Base-by-base conservation (phyloP, 805 yeast species). In the Metschnikowia rubicola region DNA sequence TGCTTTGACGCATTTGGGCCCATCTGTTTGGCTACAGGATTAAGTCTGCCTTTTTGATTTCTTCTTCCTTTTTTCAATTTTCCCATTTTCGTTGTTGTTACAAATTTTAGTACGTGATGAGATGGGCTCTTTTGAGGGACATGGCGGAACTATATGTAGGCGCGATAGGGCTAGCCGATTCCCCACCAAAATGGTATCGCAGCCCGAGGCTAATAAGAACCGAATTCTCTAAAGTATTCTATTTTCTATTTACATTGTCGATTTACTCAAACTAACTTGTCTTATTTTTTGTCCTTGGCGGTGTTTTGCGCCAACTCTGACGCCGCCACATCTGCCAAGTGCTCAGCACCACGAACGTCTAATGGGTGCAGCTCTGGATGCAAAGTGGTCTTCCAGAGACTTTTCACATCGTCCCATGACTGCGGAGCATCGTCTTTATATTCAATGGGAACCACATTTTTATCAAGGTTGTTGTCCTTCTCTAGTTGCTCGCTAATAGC, bases 41-140 rank as follows among this genome's bases (percentile, higher is more conserved):
- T 67, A 30, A 55, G 58, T 52, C 75, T 62, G 11, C 68, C 63
- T 39, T 58, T 60, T 44, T 65, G 64, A 47, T 61, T 68, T 56
- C 63, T 71, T 56, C 68, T 70, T 38, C 80, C 80, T 63, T 80
- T 84, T 74, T 84, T 86, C 35, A 86, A 75, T 66, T 86, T 86
- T 40, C 86, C 95, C 95, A 86, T 86, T 39, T 26, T 37, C 36
- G 30, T 33, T 19, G 35, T 33, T 35, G 37, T 19, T 19, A 32
- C 52, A 37, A 31, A 35, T 37, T 46, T 42, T 39, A 41, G 10
- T 11, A 39, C 29, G 42, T 31, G 51, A 50, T 47, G 51, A 47
- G 50, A 44, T 43, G 51, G 21, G 47, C 37, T 30, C 32, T 30
- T 45, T 29, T 39, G 17, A 21, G 34, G 29, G 32, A 26, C 36